A percentile compares a stretch with the other conserved stretches of the same genome.
Evolutionary conservation across 2,329 filamentous ascomycete genomes (phyloP).

Genomic region (Blastomyces silverae): DNA sequence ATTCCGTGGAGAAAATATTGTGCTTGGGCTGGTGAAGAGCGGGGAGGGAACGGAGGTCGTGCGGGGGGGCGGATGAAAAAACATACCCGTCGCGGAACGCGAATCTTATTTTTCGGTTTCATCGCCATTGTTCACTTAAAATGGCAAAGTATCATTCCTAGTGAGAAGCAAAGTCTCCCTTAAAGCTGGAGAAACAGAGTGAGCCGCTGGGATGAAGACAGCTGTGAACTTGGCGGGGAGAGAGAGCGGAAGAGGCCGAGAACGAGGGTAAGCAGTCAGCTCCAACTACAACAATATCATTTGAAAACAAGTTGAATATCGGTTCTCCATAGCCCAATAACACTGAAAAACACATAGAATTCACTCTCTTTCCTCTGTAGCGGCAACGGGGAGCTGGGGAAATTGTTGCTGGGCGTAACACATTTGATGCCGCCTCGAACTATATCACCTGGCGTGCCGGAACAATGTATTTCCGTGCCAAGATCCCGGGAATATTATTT

Average conservation of each 20-base stretch:
- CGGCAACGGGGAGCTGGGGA: neutral
- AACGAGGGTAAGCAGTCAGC: neutral
- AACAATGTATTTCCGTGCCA: neutral
- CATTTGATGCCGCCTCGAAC: neutral
- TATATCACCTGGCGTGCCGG: neutral
- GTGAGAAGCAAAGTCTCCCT: neutral
- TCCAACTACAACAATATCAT: neutral
- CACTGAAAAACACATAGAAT: neutral
- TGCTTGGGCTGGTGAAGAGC: neutral
- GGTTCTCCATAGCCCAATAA: neutral
- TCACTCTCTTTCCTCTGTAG: neutral
- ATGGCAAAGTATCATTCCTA: neutral
- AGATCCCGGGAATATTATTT: neutral
- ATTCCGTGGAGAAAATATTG: neutral
- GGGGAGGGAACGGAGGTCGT: slow-evolving; percentile 11
- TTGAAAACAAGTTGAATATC: neutral
- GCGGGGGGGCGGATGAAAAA: slow-evolving; percentile 13
- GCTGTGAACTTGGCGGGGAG: neutral
- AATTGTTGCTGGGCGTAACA: neutral
- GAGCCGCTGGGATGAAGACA: neutral
- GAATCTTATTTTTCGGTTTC: slow-evolving; percentile 56
- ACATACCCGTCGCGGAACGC: slow-evolving; percentile 61
- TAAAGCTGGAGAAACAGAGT: neutral
- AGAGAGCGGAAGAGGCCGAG: neutral
- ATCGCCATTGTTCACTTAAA: slow-evolving; percentile 31